A percentile compares a stretch with the other conserved stretches of the same genome.
Evolutionary conservation across 306 rosid species (phyloP).

Genomic region (Casuarina equisetifolia): DNA sequence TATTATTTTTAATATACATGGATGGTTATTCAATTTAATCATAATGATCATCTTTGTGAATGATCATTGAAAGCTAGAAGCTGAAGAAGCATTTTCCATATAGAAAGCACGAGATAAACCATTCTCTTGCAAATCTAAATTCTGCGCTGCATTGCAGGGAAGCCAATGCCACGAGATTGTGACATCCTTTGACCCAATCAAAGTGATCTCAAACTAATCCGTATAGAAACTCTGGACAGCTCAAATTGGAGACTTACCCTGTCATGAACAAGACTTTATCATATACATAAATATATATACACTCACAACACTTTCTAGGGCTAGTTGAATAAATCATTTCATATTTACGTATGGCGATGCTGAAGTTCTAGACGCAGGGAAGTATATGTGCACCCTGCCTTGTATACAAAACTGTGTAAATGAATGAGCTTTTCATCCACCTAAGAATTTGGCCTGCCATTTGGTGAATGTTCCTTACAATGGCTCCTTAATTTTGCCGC

Average conservation of each 20-base stretch:
- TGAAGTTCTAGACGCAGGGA: not conserved
- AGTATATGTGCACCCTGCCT: not conserved
- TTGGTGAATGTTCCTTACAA: slow-evolving; percentile 52
- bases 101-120: too few relatives aligned
- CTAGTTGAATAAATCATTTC: not conserved
- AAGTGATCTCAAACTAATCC: too few relatives aligned
- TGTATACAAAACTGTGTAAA: not conserved
- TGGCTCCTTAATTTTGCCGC: slow-evolving; percentile 49
- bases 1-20: too few relatives aligned
- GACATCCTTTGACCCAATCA: too few relatives aligned
- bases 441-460: slow-evolving; percentile 66
- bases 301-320: not conserved
- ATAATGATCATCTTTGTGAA: too few relatives aligned
- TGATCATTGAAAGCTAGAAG: too few relatives aligned
- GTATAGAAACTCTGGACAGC: not conserved
- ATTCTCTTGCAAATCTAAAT: not conserved
- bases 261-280: not conserved
- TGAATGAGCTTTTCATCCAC: slow-evolving; percentile 15
- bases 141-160: not conserved
- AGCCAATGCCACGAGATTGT: too few relatives aligned
- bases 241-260: not conserved
- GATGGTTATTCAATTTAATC: too few relatives aligned
- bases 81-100: too few relatives aligned
- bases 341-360: not conserved
- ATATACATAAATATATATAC: not conserved